A percentile compares a stretch with the other conserved stretches of the same genome.
phyloP scores from a whole-genome alignment of 2,329 filamentous ascomycete species.

The Sclerotinia glacialis region DNA sequence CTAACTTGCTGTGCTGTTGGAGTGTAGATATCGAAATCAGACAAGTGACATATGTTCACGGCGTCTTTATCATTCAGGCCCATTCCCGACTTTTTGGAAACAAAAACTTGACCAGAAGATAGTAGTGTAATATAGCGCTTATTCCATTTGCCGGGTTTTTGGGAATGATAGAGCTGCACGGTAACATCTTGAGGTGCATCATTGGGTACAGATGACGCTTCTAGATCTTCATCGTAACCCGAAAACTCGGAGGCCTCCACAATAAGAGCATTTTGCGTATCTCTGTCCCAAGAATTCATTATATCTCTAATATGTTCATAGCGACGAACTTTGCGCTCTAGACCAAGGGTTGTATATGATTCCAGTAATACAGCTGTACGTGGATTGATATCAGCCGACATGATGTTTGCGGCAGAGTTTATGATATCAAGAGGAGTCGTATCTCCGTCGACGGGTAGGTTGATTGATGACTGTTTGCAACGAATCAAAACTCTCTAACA shows the following conservation, averaged over 20 bases:
- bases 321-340: constrained; percentile 77
- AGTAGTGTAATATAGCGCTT: constrained; percentile 78
- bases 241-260: constrained; percentile 59
- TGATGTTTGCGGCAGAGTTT: constrained; percentile 59
- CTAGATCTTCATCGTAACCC: constrained; percentile 59
- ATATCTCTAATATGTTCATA: constrained; percentile 87
- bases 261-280: constrained; percentile 71
- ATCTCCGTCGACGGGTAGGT: constrained; percentile 68
- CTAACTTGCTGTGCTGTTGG: constrained; percentile 66
- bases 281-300: constrained; percentile 88
- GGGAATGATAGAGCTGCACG: constrained; percentile 75
- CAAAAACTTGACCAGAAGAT: constrained; percentile 66
- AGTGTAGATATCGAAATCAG: constrained; percentile 88
- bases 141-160: constrained; percentile 80
- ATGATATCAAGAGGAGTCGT: constrained; percentile 76
- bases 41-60: constrained; percentile 74
- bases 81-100: constrained; percentile 67
- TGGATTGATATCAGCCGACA: constrained; percentile 63
- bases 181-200: constrained; percentile 64
- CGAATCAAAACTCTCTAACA: constrained; percentile 66
- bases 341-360: constrained; percentile 68
- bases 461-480: constrained; percentile 66
- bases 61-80: constrained; percentile 62
- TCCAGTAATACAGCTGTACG: constrained; percentile 72
- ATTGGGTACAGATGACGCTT: constrained; percentile 60